Evolutionary conservation across 371 early-diverging fungal species (phyloP), one percentile per base, ranked within the genome.

Genomic region (Syncephalastrum racemosum): DNA sequence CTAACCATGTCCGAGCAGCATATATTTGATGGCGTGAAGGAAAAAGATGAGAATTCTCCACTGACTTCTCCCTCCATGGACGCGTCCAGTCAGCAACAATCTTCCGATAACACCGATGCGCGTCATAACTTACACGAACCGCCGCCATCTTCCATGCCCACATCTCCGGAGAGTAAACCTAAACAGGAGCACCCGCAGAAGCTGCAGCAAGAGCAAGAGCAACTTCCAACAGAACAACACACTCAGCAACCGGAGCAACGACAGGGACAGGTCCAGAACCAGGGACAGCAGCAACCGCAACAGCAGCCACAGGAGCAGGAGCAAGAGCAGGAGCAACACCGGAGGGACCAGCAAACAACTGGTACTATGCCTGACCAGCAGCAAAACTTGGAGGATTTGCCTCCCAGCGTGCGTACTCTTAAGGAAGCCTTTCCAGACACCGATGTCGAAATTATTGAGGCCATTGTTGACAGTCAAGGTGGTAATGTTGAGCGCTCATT

Each of bases 371-470:
- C 47, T 19, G 18, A 14, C 15, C 47, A 3, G 14, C 47, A 47
- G 36, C 36, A 31, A 31, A 31, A 10, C 36, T 31, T 31, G 36
- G 55, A 27, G 31, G 25, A 55, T 16, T 48, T 60, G 25, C 46
- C 58, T 15, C 58, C 39, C 19, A 36, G 50, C 47, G 47, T 64
- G 41, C 64, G 60, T 39, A 70, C 62, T 15, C 60, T 79, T 48
- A 75, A 75, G 55, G 79, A 79, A 59, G 79, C 79, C 0, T 79
- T 79, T 46, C 79, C 76, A 18, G 68, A 68, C 54, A 64, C 68
- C 25, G 79, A 79, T 47, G 57, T 65, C 22, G 79, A 75, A 13
- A 59, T 79, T 14, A 67, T 79, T 56, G 76, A 75, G 51, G 74
- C 74, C 25, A 68, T 79, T 52, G 58, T 79, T 41, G 70, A 66